These are phyloP conservation scores for Fusarium sp. DNA, from an alignment of 2,329 filamentous ascomycete species.

Conservation along the genomic window DNA sequence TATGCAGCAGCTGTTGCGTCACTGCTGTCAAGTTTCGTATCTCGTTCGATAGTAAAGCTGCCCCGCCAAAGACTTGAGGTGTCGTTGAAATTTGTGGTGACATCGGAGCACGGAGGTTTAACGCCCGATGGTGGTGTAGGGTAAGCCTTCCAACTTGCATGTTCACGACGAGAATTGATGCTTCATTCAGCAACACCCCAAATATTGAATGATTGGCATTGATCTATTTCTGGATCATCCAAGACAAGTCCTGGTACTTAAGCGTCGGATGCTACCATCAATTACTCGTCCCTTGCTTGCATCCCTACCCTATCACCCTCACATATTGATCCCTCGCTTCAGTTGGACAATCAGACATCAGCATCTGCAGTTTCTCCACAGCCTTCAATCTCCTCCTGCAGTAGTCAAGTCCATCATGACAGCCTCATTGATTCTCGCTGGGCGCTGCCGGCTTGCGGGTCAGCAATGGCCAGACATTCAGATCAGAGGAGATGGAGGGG, in stretches of 20 bases:
- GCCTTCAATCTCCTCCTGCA: constrained; percentile 40
- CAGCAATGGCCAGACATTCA: constrained; percentile 26
- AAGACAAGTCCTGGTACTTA: constrained; percentile 12
- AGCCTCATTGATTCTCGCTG: constrained; percentile 28
- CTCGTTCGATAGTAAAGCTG: constrained; percentile 31
- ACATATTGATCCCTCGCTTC: constrained; percentile 1
- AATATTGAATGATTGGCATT: neutral
- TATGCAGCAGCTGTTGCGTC: neutral
- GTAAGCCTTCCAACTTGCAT: constrained; percentile 7
- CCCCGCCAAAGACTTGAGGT: constrained; percentile 35
- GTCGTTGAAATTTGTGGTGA: constrained; percentile 46
- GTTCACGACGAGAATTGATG: neutral
- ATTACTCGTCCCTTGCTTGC: constrained; percentile 8
- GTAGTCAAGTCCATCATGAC: constrained; percentile 31
- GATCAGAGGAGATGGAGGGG: constrained; percentile 17
- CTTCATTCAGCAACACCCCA: neutral
- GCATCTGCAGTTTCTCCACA: constrained; percentile 10
- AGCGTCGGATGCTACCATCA: neutral
- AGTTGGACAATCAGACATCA: constrained; percentile 4
- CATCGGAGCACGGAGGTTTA: constrained; percentile 23
- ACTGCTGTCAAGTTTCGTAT: constrained; percentile 14
- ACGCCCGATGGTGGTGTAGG: constrained; percentile 34
- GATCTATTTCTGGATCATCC: constrained; percentile 1
- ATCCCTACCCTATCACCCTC: constrained; percentile 10
- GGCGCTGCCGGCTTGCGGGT: constrained; percentile 20